Conservation (phyloP, 257 asterid genomes). For the Mitragyna speciosa region DNA sequence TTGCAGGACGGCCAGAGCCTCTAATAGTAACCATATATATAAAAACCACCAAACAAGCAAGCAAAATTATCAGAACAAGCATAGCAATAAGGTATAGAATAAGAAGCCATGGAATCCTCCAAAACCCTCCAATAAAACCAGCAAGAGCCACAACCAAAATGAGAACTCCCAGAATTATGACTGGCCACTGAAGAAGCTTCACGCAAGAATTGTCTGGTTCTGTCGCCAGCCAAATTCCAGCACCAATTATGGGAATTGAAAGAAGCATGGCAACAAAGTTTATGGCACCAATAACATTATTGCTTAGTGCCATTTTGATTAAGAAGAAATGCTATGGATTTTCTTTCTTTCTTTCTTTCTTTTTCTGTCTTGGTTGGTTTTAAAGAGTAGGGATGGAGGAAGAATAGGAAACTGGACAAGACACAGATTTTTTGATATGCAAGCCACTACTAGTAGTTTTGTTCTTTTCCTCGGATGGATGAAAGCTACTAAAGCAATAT, state of each 20-base stretch:
- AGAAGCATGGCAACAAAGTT: constrained; percentile 73
- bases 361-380: neutral
- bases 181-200: constrained; percentile 76
- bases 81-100: constrained; percentile 66
- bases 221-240: constrained; percentile 84
- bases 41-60: constrained; percentile 64
- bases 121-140: constrained; percentile 78
- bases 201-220: constrained; percentile 74
- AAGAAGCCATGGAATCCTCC: constrained; percentile 65
- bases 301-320: constrained; percentile 65
- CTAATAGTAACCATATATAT: constrained; percentile 64
- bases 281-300: constrained; percentile 66
- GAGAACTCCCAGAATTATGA: constrained; percentile 64
- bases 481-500: constrained; percentile 23
- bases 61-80: constrained; percentile 65
- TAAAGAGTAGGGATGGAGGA: neutral
- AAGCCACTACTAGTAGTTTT: constrained; percentile 9
- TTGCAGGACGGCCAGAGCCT: constrained; percentile 72
- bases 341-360: neutral
- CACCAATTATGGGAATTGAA: constrained; percentile 76
- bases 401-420: constrained; percentile 8
- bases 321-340: neutral
- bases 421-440: constrained; percentile 6
- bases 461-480: constrained; percentile 28
- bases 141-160: constrained; percentile 57